These are phyloP conservation scores for Pisolithus tinctorius DNA, from an alignment of 768 basidiomycete species.

Conservation along the genomic window DNA sequence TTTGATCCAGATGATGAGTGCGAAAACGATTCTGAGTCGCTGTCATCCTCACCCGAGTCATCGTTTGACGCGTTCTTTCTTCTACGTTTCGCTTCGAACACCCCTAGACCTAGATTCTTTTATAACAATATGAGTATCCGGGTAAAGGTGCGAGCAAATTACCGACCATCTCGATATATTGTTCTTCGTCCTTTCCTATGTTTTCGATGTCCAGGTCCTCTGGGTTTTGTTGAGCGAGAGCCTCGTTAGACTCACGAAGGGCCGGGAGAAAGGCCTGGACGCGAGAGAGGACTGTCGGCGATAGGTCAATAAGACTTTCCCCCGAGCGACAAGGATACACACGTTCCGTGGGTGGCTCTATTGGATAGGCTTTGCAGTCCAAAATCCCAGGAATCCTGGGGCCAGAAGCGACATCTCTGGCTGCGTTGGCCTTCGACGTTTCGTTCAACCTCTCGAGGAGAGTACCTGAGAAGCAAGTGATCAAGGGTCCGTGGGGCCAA, in stretches of 20 bases:
- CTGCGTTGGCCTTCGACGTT: constrained; percentile 6
- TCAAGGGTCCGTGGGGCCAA: neutral
- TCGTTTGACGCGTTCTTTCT: constrained; percentile 8
- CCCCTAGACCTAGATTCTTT: constrained; percentile 60
- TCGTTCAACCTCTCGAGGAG: constrained; percentile 36
- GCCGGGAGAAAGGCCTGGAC: constrained; percentile 63
- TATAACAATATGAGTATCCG: neutral
- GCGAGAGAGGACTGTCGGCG: constrained; percentile 53
- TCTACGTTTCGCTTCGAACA: constrained; percentile 41
- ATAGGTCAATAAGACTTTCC: neutral
- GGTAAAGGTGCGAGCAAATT: constrained; percentile 5
- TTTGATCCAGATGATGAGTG: constrained; percentile 8
- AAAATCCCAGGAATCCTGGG: constrained; percentile 30
- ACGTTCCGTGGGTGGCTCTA: constrained; percentile 46
- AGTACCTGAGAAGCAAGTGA: constrained; percentile 24
- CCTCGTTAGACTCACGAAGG: constrained; percentile 56
- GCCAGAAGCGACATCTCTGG: constrained; percentile 8
- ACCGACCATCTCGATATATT: constrained; percentile 61
- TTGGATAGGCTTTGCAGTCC: constrained; percentile 28
- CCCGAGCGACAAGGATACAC: constrained; percentile 14
- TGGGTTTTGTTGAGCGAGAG: constrained; percentile 44
- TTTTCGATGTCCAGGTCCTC: constrained; percentile 66
- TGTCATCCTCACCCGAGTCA: neutral
- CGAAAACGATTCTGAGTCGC: neutral
- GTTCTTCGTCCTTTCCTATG: constrained; percentile 38